A percentile compares a stretch with the other conserved stretches of the same genome.
These are phyloP conservation scores for Pachyrhizus erosus DNA, from an alignment of 306 rosid genomes.

Conservation along the genomic window DNA sequence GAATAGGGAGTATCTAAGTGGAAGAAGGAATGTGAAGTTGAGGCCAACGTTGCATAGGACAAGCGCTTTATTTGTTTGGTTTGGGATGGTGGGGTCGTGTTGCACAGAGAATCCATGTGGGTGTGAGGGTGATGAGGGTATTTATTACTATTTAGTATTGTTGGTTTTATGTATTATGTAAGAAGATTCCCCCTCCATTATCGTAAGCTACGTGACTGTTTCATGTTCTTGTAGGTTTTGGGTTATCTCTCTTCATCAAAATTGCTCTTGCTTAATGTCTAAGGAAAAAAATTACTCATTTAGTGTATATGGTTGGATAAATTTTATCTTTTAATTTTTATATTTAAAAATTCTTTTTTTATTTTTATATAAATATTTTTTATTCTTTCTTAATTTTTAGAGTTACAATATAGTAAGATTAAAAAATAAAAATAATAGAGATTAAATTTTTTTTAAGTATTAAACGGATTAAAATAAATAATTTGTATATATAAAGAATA, in stretches of 20 bases:
- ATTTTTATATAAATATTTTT: too few relatives aligned
- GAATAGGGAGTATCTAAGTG: slow-evolving; percentile 29
- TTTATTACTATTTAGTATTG: not conserved
- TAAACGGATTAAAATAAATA: too few relatives aligned
- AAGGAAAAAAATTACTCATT: too few relatives aligned
- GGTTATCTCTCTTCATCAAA: not conserved
- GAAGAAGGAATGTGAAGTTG: slow-evolving; percentile 1
- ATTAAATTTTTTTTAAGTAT: too few relatives aligned
- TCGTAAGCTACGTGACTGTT: not conserved
- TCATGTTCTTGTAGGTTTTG: not conserved
- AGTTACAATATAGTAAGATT: too few relatives aligned
- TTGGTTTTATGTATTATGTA: not conserved
- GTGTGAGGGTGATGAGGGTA: not conserved
- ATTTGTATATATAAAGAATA: too few relatives aligned
- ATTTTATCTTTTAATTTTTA: too few relatives aligned
- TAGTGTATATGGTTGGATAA: too few relatives aligned
- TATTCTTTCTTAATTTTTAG: too few relatives aligned
- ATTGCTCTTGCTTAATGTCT: not conserved
- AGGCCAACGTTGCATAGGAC: too few relatives aligned
- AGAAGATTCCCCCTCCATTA: not conserved
- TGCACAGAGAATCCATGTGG: slow-evolving; percentile 47
- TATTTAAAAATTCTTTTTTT: too few relatives aligned
- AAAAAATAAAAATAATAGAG: too few relatives aligned
- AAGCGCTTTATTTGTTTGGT: not conserved
- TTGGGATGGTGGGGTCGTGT: slow-evolving; percentile 39